These are phyloP conservation scores for Aegilops sharonensis DNA, from an alignment of 176 grass and related monocot species.

Conservation along the genomic window DNA sequence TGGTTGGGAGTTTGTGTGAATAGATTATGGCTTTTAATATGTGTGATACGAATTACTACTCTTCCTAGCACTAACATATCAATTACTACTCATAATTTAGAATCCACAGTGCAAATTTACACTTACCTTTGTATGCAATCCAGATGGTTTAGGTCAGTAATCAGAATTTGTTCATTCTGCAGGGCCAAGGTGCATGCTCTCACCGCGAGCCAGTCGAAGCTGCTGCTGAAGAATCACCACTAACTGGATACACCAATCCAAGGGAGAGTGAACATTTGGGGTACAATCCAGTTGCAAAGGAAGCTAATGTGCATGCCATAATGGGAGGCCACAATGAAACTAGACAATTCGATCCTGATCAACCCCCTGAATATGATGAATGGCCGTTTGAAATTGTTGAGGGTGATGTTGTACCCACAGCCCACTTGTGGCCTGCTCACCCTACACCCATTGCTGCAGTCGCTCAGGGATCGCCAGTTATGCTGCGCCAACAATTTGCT, in stretches of 20 bases:
- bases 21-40: background rate
- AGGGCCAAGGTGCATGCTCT: conserved; percentile 58
- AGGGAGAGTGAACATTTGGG: background rate
- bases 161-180: conserved; percentile 13
- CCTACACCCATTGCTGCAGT: background rate
- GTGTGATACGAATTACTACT: conserved; percentile 3
- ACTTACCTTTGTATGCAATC: background rate
- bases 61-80: background rate
- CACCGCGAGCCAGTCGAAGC: conserved; percentile 3
- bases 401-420: background rate
- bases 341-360: background rate
- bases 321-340: background rate
- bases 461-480: background rate
- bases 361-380: background rate
- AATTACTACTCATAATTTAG: background rate
- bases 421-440: background rate
- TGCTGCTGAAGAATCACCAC: background rate
- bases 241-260: background rate
- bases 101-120: background rate
- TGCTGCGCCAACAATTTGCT: background rate
- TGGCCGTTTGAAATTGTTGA: conserved; percentile 26
- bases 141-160: background rate
- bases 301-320: background rate
- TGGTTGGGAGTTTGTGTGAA: background rate
- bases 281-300: background rate